Evolutionary conservation across 2,329 filamentous ascomycete species (phyloP), one percentile per base, ranked within the genome.

Genomic region (Alternaria arbusti): DNA sequence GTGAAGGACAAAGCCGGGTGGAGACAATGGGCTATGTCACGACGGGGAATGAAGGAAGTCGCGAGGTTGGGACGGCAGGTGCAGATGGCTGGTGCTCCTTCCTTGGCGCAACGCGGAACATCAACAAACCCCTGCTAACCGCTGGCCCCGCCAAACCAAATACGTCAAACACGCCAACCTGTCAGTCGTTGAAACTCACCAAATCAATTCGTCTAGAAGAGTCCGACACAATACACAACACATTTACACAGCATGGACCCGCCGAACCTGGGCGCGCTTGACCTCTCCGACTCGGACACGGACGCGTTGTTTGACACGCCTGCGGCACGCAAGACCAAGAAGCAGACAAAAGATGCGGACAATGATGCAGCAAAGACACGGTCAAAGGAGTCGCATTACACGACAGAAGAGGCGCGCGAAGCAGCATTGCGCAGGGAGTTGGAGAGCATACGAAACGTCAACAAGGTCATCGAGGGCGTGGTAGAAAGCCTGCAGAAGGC

Each of bases 361-460:
- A 65, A 74, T 63, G 66, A 78, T 59, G 51, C 68, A 64, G 66
- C 84, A 63, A 77, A 75, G 67, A 73, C 87, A 79, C 78, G 77
- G 59, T 64, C 66, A 36, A 77, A 80, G 67, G 84, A 86, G 62
- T 84, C 85, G 45, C 81, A 85, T 54, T 89, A 89, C 72, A 90
- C 91, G 66, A 82, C 84, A 4, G 86, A 91, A 70, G 88, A 91
- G 74, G 85, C 87, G 20, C 90, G 92, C 49, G 93, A 97, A 66
- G 88, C 88, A 3, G 87, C 88, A 13, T 83, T 99, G 70, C 90
- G 88, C 15, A 89, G 87, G 59, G 96, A 99, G 81, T 83, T 98
- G 26, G 90, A 94, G 66, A 91, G 90, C 51, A 90, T 99, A 30
- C 89, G 91, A 62, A 91, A 91, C 70, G 92, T 98, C 77, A 99